Evolutionary conservation across 805 yeast species (phyloP).

Genomic region (Teunomyces barrocoloradensis): DNA sequence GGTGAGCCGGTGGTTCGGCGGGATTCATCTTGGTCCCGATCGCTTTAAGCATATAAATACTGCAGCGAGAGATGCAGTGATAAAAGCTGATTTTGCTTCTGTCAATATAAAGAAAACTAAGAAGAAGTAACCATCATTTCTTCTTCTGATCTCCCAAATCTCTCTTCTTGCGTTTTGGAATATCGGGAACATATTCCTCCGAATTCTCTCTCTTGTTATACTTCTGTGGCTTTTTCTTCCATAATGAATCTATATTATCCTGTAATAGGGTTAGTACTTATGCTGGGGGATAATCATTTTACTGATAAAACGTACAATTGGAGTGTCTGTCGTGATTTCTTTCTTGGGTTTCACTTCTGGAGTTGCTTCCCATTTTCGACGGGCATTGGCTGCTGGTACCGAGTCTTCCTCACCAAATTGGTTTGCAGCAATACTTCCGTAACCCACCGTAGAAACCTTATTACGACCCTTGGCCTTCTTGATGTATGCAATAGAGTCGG

Average conservation of each 20-base stretch:
- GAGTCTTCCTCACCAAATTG: conserved; percentile 13
- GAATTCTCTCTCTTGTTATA: conserved; percentile 8
- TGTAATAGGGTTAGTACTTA: not conserved
- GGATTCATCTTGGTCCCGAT: conserved; percentile 87
- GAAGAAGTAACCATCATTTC: conserved; percentile 17
- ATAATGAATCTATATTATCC: conserved; percentile 7
- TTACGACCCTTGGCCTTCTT: conserved; percentile 21
- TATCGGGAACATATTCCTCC: conserved; percentile 13
- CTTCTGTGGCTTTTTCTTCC: conserved; percentile 11
- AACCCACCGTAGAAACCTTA: conserved; percentile 36
- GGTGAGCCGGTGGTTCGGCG: conserved; percentile 93
- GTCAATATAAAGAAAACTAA: conserved; percentile 20
- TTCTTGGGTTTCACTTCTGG: conserved; percentile 6
- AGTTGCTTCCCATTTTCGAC: conserved; percentile 18
- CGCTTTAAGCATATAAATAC: conserved; percentile 91
- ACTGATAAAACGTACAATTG: not conserved
- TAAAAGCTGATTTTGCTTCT: conserved; percentile 53
- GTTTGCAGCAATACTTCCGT: conserved; percentile 32
- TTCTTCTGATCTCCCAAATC: not conserved
- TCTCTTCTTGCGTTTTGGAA: conserved; percentile 12
- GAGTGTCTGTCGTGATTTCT: conserved; percentile 8
- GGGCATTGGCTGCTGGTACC: conserved; percentile 6
- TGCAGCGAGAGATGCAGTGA: conserved; percentile 80
- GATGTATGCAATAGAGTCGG: conserved; percentile 26
- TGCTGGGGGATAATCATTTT: not conserved